Percentiles rank a stretch among this genome's conserved stretches.
These are phyloP conservation scores for Phytophthora quininea DNA, from an alignment of 352 stramenopile species.

Conservation along the genomic window DNA sequence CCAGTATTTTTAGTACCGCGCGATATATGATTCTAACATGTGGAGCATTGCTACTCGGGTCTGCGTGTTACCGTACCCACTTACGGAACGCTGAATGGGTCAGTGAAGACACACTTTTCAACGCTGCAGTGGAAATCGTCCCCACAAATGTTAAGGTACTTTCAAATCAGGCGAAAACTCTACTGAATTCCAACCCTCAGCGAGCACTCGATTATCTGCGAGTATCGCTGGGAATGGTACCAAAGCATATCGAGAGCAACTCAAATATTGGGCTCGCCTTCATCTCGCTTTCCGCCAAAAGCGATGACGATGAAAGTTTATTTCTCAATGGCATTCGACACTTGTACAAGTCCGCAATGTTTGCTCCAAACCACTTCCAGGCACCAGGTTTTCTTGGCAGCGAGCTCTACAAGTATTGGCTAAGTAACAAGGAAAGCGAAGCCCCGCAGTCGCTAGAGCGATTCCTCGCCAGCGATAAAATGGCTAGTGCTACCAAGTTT, in stretches of 20 bases:
- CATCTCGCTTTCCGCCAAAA: constrained; percentile 15
- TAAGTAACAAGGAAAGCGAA: constrained; percentile 12
- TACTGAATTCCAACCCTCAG: constrained; percentile 50
- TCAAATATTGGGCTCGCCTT: constrained; percentile 64
- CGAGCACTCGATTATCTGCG: constrained; percentile 47
- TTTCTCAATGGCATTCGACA: constrained; percentile 50
- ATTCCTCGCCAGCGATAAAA: constrained; percentile 38
- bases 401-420: constrained; percentile 43
- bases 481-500: constrained; percentile 26
- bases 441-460: constrained; percentile 10
- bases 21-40: constrained; percentile 18
- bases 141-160: constrained; percentile 83
- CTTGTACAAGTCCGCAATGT: constrained; percentile 49
- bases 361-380: constrained; percentile 26
- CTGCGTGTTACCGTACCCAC: constrained; percentile 47
- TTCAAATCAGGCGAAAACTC: constrained; percentile 70
- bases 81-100: constrained; percentile 72
- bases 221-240: constrained; percentile 42
- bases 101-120: constrained; percentile 64
- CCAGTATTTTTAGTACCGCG: constrained; percentile 7
- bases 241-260: constrained; percentile 58
- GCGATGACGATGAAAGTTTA: constrained; percentile 22
- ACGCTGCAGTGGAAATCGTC: constrained; percentile 50
- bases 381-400: constrained; percentile 47
- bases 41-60: constrained; percentile 32